Conservation (phyloP, 176 grass and related monocot genomes). For the Leersia perrieri region DNA sequence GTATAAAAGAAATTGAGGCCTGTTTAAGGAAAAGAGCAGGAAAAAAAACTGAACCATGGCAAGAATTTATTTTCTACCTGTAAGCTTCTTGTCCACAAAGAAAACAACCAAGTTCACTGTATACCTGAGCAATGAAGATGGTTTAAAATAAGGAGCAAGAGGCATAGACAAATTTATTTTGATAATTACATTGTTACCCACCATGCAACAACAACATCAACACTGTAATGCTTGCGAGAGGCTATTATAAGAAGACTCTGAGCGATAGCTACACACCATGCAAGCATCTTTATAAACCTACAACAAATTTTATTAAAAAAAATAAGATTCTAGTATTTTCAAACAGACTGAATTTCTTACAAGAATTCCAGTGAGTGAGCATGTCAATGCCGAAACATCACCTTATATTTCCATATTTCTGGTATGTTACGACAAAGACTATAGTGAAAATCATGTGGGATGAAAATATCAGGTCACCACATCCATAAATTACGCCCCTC, state of each 20-base stretch:
- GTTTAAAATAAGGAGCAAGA: neutral
- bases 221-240: slow-evolving; percentile 91
- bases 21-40: neutral
- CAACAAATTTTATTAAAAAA: neutral
- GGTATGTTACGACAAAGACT: slow-evolving; percentile 71
- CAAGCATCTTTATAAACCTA: slow-evolving; percentile 62
- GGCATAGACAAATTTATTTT: neutral
- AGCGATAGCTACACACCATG: slow-evolving; percentile 58
- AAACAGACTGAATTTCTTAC: neutral
- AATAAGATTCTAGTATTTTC: neutral
- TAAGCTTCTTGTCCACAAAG: slow-evolving; percentile 75
- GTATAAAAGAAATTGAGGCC: slow-evolving; percentile 8
- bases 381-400: neutral
- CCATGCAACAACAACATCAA: slow-evolving; percentile 91
- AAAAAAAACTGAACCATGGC: neutral
- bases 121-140: slow-evolving; percentile 50
- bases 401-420: slow-evolving; percentile 82
- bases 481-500: slow-evolving; percentile 74
- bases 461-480: slow-evolving; percentile 93
- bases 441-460: slow-evolving; percentile 96
- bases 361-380: neutral
- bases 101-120: slow-evolving; percentile 93
- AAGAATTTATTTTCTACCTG: slow-evolving; percentile 39
- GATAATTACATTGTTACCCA: slow-evolving; percentile 19
- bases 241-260: slow-evolving; percentile 87